Conservation (phyloP, 164 flowering plant genomes). For the Kalanchoe fedtschenkoi region DNA sequence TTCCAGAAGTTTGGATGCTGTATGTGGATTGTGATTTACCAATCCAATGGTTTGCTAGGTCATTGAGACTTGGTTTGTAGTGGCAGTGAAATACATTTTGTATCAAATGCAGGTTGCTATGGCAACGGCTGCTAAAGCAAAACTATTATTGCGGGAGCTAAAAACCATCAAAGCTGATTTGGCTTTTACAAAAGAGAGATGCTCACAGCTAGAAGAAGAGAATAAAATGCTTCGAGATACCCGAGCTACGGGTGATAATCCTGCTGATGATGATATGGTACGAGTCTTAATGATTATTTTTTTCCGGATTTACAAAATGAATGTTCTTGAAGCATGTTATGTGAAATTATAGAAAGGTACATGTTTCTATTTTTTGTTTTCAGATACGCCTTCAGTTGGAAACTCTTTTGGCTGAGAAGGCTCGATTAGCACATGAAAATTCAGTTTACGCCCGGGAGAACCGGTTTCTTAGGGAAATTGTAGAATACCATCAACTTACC, state of each 20-base stretch:
- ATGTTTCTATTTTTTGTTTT: conserved; percentile 7
- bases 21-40: not conserved
- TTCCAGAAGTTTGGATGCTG: not conserved
- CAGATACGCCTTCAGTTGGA: conserved; percentile 94
- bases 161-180: conserved; percentile 93
- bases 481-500: conserved; percentile 88
- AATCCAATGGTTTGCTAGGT: not conserved
- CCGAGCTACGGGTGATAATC: conserved; percentile 59
- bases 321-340: not conserved
- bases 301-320: not conserved
- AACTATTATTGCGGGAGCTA: conserved; percentile 79
- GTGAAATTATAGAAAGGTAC: not conserved
- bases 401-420: conserved; percentile 85
- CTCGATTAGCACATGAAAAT: conserved; percentile 85
- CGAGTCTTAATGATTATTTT: not conserved
- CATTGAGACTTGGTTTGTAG: conserved; percentile 14
- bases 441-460: conserved; percentile 83
- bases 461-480: conserved; percentile 76
- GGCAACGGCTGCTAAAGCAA: conserved; percentile 96
- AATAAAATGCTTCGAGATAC: conserved; percentile 65
- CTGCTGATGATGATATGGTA: conserved; percentile 89
- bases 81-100: conserved; percentile 4
- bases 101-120: conserved; percentile 68
- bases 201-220: conserved; percentile 95
- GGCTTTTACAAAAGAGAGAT: conserved; percentile 87